Percentiles rank a stretch among this genome's conserved stretches.
phyloP scores from a whole-genome alignment of 1,284 basidiomycete genomes.

The Quambalaria eucalypti region DNA sequence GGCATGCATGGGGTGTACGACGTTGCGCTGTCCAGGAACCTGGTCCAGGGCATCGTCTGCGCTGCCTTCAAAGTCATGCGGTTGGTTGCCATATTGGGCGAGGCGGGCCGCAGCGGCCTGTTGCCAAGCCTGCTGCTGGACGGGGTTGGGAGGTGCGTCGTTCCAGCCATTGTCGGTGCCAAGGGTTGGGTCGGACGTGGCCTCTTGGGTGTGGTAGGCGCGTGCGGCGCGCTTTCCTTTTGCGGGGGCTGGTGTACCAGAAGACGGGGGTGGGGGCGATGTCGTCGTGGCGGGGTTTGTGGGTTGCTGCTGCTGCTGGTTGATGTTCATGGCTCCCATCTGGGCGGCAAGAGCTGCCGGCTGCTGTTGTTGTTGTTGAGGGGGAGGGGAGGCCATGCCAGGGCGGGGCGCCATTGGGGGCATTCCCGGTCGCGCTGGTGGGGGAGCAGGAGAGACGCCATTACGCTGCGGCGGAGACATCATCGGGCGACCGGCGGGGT shows the following conservation, averaged over 20 bases:
- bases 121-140: slow-evolving; percentile 35
- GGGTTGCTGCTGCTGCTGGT: slow-evolving; percentile 7
- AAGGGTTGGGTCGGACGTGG: slow-evolving; percentile 10
- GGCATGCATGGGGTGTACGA: slow-evolving; percentile 32
- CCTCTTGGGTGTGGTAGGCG: slow-evolving; percentile 45
- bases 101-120: slow-evolving; percentile 35
- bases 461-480: background rate
- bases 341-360: slow-evolving; percentile 12
- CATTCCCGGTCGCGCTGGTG: background rate
- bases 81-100: slow-evolving; percentile 19
- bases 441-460: background rate
- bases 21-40: slow-evolving; percentile 41
- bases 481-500: background rate
- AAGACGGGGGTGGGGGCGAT: slow-evolving; percentile 1
- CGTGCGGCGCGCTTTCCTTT: slow-evolving; percentile 42
- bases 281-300: no score
- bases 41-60: slow-evolving; percentile 38
- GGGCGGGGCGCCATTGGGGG: slow-evolving; percentile 1
- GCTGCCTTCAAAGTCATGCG: slow-evolving; percentile 12
- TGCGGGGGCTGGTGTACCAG: slow-evolving; percentile 19
- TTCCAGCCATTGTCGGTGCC: slow-evolving; percentile 22
- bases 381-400: slow-evolving; percentile 5
- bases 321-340: slow-evolving; percentile 23
- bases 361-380: slow-evolving; percentile 11
- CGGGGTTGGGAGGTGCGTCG: slow-evolving; percentile 29